Evolutionary conservation across 2,329 filamentous ascomycete species (phyloP).

Genomic region (Paraphaeosphaeria minitans): DNA sequence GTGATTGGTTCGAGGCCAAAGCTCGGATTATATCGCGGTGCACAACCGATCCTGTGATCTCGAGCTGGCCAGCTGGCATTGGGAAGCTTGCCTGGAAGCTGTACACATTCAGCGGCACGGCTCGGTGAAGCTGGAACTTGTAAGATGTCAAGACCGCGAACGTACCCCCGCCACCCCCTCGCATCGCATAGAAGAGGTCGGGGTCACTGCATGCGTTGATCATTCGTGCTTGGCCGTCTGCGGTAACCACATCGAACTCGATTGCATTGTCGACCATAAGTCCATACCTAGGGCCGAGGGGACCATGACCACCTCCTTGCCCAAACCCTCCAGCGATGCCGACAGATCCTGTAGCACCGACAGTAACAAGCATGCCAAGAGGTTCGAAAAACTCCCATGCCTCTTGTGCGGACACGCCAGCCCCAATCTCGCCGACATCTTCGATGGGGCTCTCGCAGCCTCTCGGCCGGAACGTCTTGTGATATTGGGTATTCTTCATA

Average conservation of each 20-base stretch:
- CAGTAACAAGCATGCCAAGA: conserved; percentile 40
- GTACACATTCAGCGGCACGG: conserved; percentile 43
- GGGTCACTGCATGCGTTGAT: conserved; percentile 43
- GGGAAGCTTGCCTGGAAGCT: conserved; percentile 41
- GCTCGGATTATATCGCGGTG: conserved; percentile 39
- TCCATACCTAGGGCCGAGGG: conserved; percentile 55
- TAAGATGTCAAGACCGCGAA: conserved; percentile 44
- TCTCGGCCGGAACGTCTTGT: conserved; percentile 33
- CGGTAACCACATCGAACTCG: conserved; percentile 43
- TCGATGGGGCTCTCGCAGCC: conserved; percentile 33
- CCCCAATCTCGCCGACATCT: conserved; percentile 43
- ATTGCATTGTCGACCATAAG: conserved; percentile 46
- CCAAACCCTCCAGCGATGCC: conserved; percentile 54
- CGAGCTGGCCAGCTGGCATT: conserved; percentile 22
- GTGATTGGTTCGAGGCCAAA: conserved; percentile 37
- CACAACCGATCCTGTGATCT: conserved; percentile 38
- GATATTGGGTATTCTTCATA: conserved; percentile 37
- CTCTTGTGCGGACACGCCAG: conserved; percentile 42
- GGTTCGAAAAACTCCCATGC: conserved; percentile 44
- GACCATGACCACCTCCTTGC: conserved; percentile 61
- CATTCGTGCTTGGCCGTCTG: conserved; percentile 36
- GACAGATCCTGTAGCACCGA: conserved; percentile 51
- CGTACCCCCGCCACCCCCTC: conserved; percentile 44
- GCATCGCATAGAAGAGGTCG: conserved; percentile 46
- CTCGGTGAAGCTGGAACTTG: conserved; percentile 43